phyloP scores from a whole-genome alignment of 208 protist genomes.

The Trypanosoma lewisi region DNA sequence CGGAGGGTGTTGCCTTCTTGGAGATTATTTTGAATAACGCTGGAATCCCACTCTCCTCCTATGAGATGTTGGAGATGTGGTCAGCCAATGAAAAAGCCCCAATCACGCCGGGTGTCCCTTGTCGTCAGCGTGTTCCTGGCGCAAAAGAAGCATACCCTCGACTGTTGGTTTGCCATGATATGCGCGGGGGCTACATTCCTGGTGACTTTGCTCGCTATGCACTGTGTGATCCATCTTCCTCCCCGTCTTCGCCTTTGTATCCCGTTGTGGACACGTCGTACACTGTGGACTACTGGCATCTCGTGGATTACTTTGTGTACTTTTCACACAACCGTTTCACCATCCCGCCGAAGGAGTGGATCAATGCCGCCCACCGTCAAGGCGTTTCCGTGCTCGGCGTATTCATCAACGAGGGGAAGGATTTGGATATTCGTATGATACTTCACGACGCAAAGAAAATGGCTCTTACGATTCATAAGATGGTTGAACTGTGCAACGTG shows the following conservation, averaged over 20 bases:
- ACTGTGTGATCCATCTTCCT: conserved; percentile 5
- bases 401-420: conserved; percentile 80
- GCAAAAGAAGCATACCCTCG: neutral
- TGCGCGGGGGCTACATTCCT: conserved; percentile 59
- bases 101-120: conserved; percentile 22
- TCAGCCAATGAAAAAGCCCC: neutral
- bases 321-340: conserved; percentile 84
- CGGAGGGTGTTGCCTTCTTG: conserved; percentile 9
- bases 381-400: conserved; percentile 85
- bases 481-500: conserved; percentile 56
- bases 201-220: conserved; percentile 42
- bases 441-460: conserved; percentile 32
- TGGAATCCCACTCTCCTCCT: conserved; percentile 13
- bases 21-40: conserved; percentile 14
- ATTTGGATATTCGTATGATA: neutral
- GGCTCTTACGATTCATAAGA: conserved; percentile 35
- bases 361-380: conserved; percentile 65
- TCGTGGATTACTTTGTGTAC: conserved; percentile 85
- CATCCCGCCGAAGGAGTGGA: conserved; percentile 83
- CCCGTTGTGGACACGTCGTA: conserved; percentile 39
- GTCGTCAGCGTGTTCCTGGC: conserved; percentile 11
- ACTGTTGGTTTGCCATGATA: conserved; percentile 84
- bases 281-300: conserved; percentile 69
- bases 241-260: neutral
- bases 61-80: conserved; percentile 19